Evolutionary conservation across 2,329 filamentous ascomycete genomes (phyloP), one percentile per base, ranked within the genome.

Genomic region (Arthrobotrys sphaeroides): DNA sequence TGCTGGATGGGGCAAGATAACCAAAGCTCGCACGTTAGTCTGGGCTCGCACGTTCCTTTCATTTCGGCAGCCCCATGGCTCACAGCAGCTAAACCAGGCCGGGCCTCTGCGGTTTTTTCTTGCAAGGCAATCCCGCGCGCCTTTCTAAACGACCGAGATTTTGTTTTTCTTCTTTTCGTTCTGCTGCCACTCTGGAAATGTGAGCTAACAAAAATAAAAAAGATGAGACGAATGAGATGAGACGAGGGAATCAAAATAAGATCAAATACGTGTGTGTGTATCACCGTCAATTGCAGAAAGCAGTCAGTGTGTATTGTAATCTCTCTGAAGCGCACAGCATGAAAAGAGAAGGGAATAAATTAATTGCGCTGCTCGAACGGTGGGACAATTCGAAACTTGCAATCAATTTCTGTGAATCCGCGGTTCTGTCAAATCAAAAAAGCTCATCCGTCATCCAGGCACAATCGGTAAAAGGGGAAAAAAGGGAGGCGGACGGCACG

Each of bases 1-100:
- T 51, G 60, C 68, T 65, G 68, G 49, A 73, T 65, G 47, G 68
- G 68, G 68, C 42, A 51, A 65, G 68, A 73, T 65, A 57, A 49
- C 68, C 59, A 64, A 59, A 59, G 59, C 47, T 47, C 43, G 49
- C n/a, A n/a, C n/a, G n/a, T n/a, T n/a, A n/a, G n/a, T n/a, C n/a
- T n/a, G n/a, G n/a, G n/a, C n/a, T n/a, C n/a, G n/a, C 68, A 51
- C 31, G 61, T 65, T 65, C 68, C 61, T 73, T 57, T 66, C 55
- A 73, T 73, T 73, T 73, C 68, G 68, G 68, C 45, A 72, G 49
- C 22, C 61, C 31, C 51, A 55, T 38, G 31, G 51, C 31, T 57
- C 47, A 57, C 49, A 67, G 31, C 33, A 28, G 20, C 42, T 36
- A 53, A 33, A 53, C 26, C 26, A 5, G 28, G n/a, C 47, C 26